A percentile compares a stretch with the other conserved stretches of the same genome.
Conservation (phyloP, 768 basidiomycete genomes). For the Suillus paluster region DNA sequence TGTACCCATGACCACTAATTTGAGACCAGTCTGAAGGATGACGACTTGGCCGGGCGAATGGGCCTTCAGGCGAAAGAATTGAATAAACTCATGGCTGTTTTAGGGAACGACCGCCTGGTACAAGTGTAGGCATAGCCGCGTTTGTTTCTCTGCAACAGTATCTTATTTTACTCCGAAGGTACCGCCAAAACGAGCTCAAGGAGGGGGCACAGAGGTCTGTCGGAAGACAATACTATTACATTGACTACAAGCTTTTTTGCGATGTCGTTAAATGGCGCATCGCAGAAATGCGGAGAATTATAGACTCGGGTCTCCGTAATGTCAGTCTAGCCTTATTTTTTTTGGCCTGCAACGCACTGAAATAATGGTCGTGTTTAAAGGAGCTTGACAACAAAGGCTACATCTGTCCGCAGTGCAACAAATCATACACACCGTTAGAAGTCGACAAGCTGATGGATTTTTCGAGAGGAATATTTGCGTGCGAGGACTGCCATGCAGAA, state of each 20-base stretch:
- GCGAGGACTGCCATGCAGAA: constrained; percentile 87
- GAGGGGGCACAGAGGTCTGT: constrained; percentile 88
- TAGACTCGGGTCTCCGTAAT: constrained; percentile 89
- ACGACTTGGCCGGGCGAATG: constrained; percentile 90
- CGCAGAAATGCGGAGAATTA: constrained; percentile 87
- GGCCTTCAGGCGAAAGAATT: constrained; percentile 89
- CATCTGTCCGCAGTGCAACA: constrained; percentile 87
- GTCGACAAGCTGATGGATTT: constrained; percentile 84
- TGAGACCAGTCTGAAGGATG: constrained; percentile 79
- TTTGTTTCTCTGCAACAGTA: constrained; percentile 4
- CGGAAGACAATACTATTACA: constrained; percentile 93
- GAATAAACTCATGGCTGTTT: constrained; percentile 84
- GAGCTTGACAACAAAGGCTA: constrained; percentile 98
- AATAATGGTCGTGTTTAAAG: constrained; percentile 42
- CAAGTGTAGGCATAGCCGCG: constrained; percentile 59
- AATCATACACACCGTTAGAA: constrained; percentile 84
- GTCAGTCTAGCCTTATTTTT: constrained; percentile 47
- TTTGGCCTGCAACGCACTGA: not conserved
- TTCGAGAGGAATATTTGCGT: constrained; percentile 65
- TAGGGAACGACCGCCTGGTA: constrained; percentile 79
- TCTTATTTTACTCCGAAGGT: constrained; percentile 46
- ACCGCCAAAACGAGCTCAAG: constrained; percentile 90
- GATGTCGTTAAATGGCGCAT: constrained; percentile 99
- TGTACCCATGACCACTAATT: constrained; percentile 2
- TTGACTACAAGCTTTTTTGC: constrained; percentile 94